These are phyloP conservation scores for Xylaria hypoxylon DNA, from an alignment of 2,329 filamentous ascomycete genomes.

Conservation along the genomic window DNA sequence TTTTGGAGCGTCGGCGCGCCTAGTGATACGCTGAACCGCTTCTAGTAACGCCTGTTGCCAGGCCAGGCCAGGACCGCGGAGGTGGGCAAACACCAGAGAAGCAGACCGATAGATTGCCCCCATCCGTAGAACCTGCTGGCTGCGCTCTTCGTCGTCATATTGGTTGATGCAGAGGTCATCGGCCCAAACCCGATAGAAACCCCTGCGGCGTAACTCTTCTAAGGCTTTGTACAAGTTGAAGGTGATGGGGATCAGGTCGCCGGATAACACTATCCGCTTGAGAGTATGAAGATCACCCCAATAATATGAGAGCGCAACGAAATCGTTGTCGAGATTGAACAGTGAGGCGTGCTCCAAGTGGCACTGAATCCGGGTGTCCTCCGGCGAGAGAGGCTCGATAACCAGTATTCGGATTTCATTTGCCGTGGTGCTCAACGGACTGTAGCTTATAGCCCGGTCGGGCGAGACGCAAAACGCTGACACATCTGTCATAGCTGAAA, in stretches of 20 bases:
- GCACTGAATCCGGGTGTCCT: constrained; percentile 27
- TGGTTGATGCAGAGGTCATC: constrained; percentile 39
- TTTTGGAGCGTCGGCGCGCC: constrained; percentile 14
- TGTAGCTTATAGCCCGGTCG: constrained; percentile 29
- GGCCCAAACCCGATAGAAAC: constrained; percentile 33
- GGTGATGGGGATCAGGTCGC: constrained; percentile 27
- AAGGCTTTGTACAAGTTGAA: constrained; percentile 35
- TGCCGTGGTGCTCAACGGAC: constrained; percentile 21
- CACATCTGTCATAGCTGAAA: constrained; percentile 29
- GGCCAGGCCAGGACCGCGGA: constrained; percentile 13
- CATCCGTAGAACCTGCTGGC: constrained; percentile 35
- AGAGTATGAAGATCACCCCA: constrained; percentile 33
- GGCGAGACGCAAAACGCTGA: constrained; percentile 27
- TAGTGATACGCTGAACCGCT: constrained; percentile 20
- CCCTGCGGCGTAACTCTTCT: constrained; percentile 30
- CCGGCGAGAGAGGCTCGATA: constrained; percentile 21
- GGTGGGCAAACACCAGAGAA: constrained; percentile 31
- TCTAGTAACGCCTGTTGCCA: constrained; percentile 24
- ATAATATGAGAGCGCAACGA: constrained; percentile 36
- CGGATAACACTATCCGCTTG: constrained; percentile 28
- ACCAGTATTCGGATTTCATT: constrained; percentile 36
- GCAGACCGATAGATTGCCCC: constrained; percentile 36
- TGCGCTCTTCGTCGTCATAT: constrained; percentile 33
- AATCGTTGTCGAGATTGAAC: constrained; percentile 30
- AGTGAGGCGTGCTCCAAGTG: constrained; percentile 31